Evolutionary conservation across 2,329 filamentous ascomycete genomes (phyloP).

Genomic region (Epichloe hybrida): DNA sequence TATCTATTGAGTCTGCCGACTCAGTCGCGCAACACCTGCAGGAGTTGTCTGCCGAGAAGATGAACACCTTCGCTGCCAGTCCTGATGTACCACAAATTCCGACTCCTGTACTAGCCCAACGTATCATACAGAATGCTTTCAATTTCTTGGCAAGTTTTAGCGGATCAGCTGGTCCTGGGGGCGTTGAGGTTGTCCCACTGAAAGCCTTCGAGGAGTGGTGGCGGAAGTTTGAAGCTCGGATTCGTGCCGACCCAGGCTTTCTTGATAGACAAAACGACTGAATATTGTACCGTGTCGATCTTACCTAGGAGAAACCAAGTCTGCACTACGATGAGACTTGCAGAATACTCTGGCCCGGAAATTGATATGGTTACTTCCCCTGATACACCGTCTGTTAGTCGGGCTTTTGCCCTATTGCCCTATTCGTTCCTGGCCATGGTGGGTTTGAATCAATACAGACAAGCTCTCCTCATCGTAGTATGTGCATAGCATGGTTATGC

Average conservation of each 20-base stretch:
- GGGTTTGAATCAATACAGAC: no score
- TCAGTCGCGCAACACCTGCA: conserved; percentile 59
- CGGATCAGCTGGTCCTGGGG: conserved; percentile 42
- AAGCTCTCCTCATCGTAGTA: no score
- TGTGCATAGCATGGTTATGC: no score
- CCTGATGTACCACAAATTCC: conserved; percentile 27
- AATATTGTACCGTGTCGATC: neutral
- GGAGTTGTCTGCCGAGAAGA: conserved; percentile 31
- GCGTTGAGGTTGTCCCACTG: conserved; percentile 79
- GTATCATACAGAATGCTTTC: conserved; percentile 94
- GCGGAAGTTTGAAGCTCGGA: conserved; percentile 81
- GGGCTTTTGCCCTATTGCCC: no score
- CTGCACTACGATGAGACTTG: no score
- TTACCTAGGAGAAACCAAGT: neutral
- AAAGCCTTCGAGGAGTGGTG: conserved; percentile 97
- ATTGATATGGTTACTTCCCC: no score
- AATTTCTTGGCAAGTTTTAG: conserved; percentile 90
- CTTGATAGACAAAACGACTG: conserved; percentile 48
- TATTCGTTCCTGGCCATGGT: no score
- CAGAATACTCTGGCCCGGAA: no score
- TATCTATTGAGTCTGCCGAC: conserved; percentile 64
- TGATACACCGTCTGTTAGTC: no score
- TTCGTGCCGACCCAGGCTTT: conserved; percentile 79
- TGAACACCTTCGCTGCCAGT: neutral
- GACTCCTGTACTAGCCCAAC: conserved; percentile 74